Base-by-base conservation (phyloP, 2,329 filamentous ascomycete genomes). In the Claviceps pusilla region DNA sequence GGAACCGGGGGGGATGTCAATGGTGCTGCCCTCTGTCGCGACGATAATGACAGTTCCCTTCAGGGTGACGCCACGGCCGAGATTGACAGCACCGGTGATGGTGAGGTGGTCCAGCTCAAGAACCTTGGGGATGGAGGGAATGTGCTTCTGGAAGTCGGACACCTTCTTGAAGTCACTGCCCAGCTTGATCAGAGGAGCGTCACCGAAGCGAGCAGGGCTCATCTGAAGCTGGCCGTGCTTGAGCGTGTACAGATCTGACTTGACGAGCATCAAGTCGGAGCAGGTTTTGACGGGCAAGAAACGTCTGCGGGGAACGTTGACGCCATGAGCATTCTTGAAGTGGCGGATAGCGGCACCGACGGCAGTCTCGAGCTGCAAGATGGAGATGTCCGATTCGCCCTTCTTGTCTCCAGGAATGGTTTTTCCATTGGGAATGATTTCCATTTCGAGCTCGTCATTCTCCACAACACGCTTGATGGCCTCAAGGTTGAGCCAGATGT, bases 201-300 rank as follows among this genome's bases (percentile, higher is more conserved):
- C 90, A 61, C 93, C 93, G 72, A 98, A 97, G 62, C 93, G 89
- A 77, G 84, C 90, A 62, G 89, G 84, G 79, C 95, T 95, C 76
- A 98, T 95, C 69, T 96, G 82, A 61, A 98, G 83, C 78, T 97
- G 91, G 62, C 93, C 93, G 76, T 98, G 93, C 83, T 96, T 93
- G 63, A 98, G 83, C 10, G 89, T 95, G 83, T 98, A 98, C 57
- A 98, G 82, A 68, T 98, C 93, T 31, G 93, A 97, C 82, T 98
- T 98, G 81, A 98, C 93, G 58, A 98, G 86, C 89, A 98, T 94
- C 61, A 98, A 80, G 70, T 98, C 93, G 53, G 93, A 98, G 82
- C 91, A 98, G 28, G 93, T 98, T 87, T 98, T 98, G 78, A 98
- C 93, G 58, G 93, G 93, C 77, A 98, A 81, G 87, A 98, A 98